These are phyloP conservation scores for Tylopilus rubrobrunneus DNA, from an alignment of 768 basidiomycete species.

Conservation along the genomic window DNA sequence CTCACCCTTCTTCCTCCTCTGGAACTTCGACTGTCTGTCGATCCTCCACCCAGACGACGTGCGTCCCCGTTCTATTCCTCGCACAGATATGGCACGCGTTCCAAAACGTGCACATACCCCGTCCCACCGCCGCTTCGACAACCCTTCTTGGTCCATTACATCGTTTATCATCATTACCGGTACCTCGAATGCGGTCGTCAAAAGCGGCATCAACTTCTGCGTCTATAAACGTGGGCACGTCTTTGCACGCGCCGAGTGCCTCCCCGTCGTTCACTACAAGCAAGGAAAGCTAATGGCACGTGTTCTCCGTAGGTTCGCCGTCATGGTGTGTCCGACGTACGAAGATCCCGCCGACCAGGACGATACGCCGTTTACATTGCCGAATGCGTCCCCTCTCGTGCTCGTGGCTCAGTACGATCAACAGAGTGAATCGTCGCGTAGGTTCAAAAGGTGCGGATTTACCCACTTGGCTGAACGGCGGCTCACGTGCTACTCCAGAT, in stretches of 20 bases:
- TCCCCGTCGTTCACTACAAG: background rate
- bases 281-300: background rate
- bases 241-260: conserved; percentile 93
- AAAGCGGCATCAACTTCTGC: conserved; percentile 96
- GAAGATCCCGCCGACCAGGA: conserved; percentile 73
- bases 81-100: conserved; percentile 63
- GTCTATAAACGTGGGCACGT: conserved; percentile 94
- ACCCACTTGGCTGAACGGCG: background rate
- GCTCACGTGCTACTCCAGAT: background rate
- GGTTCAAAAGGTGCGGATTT: conserved; percentile 85
- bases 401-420: conserved; percentile 96
- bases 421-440: conserved; percentile 84
- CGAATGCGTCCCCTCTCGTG: conserved; percentile 71
- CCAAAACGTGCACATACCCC: conserved; percentile 49
- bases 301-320: conserved; percentile 66
- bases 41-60: conserved; percentile 67
- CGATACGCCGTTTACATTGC: conserved; percentile 58
- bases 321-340: conserved; percentile 89
- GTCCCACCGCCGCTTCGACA: conserved; percentile 62
- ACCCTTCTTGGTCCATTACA: conserved; percentile 88
- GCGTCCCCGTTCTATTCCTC: conserved; percentile 31
- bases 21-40: conserved; percentile 80
- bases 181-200: conserved; percentile 95
- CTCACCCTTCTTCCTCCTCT: conserved; percentile 84
- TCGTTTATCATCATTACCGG: conserved; percentile 90